These are phyloP conservation scores for Eucalyptus sp. DNA, from an alignment of 345 rosid genomes.

Conservation along the genomic window DNA sequence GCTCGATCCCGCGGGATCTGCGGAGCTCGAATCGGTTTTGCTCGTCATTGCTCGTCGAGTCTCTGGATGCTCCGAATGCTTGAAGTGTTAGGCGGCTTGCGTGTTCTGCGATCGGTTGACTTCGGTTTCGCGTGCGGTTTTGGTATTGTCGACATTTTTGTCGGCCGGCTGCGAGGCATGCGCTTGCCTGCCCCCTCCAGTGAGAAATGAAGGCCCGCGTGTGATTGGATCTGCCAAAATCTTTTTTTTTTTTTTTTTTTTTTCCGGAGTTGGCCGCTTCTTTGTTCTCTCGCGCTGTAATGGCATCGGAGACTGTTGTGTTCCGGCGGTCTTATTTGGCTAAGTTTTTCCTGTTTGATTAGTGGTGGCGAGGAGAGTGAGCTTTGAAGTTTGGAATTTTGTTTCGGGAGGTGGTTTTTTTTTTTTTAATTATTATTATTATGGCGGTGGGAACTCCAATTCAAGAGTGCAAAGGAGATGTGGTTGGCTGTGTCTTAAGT, in stretches of 20 bases:
- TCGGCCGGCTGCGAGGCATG: background rate
- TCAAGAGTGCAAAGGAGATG: background rate
- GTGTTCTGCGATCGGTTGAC: background rate
- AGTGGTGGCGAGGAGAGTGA: background rate
- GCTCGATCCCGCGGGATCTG: background rate
- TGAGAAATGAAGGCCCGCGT: background rate
- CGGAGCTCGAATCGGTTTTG: background rate
- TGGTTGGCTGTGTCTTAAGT: background rate
- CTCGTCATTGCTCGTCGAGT: background rate
- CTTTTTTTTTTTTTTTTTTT: background rate
- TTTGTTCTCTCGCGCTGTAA: background rate
- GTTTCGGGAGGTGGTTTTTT: background rate
- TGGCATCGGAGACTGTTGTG: background rate
- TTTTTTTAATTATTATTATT: background rate
- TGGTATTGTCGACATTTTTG: background rate
- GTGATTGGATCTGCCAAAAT: background rate
- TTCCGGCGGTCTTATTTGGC: background rate
- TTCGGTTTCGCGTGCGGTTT: background rate
- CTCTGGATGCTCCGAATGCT: background rate
- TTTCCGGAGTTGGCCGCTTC: background rate
- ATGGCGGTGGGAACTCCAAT: background rate
- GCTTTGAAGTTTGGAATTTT: background rate
- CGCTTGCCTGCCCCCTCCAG: background rate
- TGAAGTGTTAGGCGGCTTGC: background rate
- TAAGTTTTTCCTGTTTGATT: background rate